A percentile compares a stretch with the other conserved stretches of the same genome.
These are phyloP conservation scores for Yamadazyma akitaensis DNA, from an alignment of 805 yeast genomes.

Conservation along the genomic window DNA sequence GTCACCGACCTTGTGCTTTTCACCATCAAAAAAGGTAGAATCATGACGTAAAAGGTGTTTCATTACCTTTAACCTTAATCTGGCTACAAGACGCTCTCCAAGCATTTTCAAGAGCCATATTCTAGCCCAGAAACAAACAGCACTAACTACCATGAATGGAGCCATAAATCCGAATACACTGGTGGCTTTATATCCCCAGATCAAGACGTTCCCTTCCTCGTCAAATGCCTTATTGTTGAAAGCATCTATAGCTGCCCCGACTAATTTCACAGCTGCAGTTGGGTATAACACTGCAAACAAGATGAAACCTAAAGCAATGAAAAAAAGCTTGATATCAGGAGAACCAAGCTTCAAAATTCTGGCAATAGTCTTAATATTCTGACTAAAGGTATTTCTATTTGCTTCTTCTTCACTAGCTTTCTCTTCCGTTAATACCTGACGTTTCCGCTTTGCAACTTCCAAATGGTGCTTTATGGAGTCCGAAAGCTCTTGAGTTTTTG, in stretches of 20 bases:
- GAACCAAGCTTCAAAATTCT: conserved; percentile 37
- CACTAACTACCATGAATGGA: conserved; percentile 42
- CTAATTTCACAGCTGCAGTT: conserved; percentile 40
- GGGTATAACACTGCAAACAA: conserved; percentile 44
- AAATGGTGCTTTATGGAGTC: conserved; percentile 26
- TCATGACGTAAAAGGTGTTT: conserved; percentile 42
- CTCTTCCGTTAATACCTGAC: conserved; percentile 29
- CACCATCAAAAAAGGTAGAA: conserved; percentile 39
- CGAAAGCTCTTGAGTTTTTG: neutral
- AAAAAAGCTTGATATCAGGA: conserved; percentile 36
- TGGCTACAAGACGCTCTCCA: conserved; percentile 44
- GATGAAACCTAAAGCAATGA: conserved; percentile 39
- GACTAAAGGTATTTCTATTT: conserved; percentile 25
- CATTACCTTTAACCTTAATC: conserved; percentile 41
- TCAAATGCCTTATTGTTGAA: conserved; percentile 33
- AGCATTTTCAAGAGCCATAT: conserved; percentile 40
- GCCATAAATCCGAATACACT: conserved; percentile 41
- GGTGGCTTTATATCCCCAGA: conserved; percentile 44
- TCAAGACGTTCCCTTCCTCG: conserved; percentile 36
- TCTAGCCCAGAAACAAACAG: conserved; percentile 46
- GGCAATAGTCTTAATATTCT: conserved; percentile 35
- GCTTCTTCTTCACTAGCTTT: conserved; percentile 29
- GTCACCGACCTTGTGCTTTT: conserved; percentile 46
- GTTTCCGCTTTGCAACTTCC: conserved; percentile 23
- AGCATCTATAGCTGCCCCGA: conserved; percentile 43